A percentile compares a stretch with the other conserved stretches of the same genome.
phyloP scores from a whole-genome alignment of 805 yeast genomes.

The Candida andamanensis region DNA sequence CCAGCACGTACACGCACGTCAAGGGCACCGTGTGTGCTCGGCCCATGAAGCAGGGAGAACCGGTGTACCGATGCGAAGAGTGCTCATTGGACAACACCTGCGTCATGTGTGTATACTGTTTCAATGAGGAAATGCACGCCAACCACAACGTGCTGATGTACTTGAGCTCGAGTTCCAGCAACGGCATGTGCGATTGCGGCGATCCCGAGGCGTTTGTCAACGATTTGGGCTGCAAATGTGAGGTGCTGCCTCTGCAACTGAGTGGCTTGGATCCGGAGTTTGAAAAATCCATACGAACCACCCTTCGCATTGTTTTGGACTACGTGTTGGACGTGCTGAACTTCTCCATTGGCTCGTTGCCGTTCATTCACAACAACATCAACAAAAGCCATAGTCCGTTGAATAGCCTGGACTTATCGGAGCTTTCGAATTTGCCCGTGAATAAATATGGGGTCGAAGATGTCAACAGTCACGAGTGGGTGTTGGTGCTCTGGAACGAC shows the following conservation, averaged over 20 bases:
- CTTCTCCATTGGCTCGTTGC: conserved; percentile 34
- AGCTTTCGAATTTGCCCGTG: conserved; percentile 26
- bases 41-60: conserved; percentile 54
- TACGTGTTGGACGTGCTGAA: conserved; percentile 41
- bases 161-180: conserved; percentile 41
- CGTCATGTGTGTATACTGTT: conserved; percentile 70
- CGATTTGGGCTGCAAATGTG: conserved; percentile 48
- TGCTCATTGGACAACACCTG: conserved; percentile 79
- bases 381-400: conserved; percentile 19
- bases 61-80: conserved; percentile 67
- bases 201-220: conserved; percentile 60
- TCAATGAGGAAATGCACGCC: conserved; percentile 61
- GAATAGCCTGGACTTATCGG: conserved; percentile 23
- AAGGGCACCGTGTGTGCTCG: conserved; percentile 66
- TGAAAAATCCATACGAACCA: conserved; percentile 14
- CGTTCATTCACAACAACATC: conserved; percentile 29
- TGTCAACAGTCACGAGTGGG: conserved; percentile 31
- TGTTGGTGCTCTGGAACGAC: conserved; percentile 70
- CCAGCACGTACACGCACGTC: conserved; percentile 43
- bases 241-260: conserved; percentile 6
- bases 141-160: conserved; percentile 59
- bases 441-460: conserved; percentile 28
- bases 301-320: conserved; percentile 34
- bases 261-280: conserved; percentile 11
- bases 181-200: conserved; percentile 73